Conservation (phyloP, 2,329 filamentous ascomycete genomes). For the Anisogramma anomala region DNA sequence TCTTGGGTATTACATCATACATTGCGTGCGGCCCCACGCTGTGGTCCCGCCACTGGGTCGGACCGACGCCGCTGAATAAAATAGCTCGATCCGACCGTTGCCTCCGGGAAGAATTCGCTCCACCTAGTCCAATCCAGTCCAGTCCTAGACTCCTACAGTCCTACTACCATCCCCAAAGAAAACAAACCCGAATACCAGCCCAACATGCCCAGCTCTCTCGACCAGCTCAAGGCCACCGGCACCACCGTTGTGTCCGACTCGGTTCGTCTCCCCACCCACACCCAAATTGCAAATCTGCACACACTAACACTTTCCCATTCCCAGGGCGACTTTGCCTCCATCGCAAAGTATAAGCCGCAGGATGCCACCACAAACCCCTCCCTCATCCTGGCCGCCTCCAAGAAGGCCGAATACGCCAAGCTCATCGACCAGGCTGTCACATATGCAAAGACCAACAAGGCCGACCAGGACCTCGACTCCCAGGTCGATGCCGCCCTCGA, state of each 20-base stretch:
- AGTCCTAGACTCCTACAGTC: too few species aligned
- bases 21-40: too few species aligned
- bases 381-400: constrained; percentile 92
- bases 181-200: constrained; percentile 4
- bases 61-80: too few species aligned
- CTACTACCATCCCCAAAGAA: background rate
- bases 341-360: constrained; percentile 99
- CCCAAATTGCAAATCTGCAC: background rate
- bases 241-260: constrained; percentile 97
- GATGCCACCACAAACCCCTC: constrained; percentile 99
- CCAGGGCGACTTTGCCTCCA: constrained; percentile 61
- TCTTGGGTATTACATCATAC: too few species aligned
- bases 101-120: too few species aligned
- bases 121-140: too few species aligned
- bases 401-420: constrained; percentile 92
- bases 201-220: constrained; percentile 76
- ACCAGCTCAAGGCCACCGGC: constrained; percentile 93
- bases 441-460: constrained; percentile 63
- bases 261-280: constrained; percentile 14
- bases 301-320: background rate
- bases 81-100: too few species aligned
- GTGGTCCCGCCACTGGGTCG: too few species aligned
- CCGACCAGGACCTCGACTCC: constrained; percentile 54
- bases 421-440: constrained; percentile 77
- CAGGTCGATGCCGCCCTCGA: constrained; percentile 88